Percentiles rank a stretch among this genome's conserved stretches.
These are phyloP conservation scores for Teunomyces kruisii DNA, from an alignment of 805 yeast genomes.

Conservation along the genomic window DNA sequence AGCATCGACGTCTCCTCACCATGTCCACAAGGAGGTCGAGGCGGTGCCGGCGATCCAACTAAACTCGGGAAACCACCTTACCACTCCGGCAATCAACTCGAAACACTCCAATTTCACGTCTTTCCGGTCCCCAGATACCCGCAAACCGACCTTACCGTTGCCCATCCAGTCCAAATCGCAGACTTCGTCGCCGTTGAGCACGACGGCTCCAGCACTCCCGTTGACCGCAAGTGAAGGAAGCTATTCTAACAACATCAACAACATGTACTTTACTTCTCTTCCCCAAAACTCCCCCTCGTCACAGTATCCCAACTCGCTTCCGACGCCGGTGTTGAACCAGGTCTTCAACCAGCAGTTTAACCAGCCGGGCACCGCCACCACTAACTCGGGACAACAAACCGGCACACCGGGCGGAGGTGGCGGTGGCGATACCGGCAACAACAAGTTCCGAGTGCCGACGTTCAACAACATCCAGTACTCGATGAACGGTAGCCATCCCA, in stretches of 20 bases:
- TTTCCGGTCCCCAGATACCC: conserved; percentile 29
- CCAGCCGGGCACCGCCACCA: not conserved
- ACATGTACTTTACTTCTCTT: conserved; percentile 19
- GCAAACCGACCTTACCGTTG: conserved; percentile 36
- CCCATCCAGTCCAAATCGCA: conserved; percentile 38
- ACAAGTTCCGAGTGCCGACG: conserved; percentile 5
- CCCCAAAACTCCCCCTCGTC: conserved; percentile 26
- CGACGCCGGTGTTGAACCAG: conserved; percentile 37
- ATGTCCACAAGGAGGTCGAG: not conserved
- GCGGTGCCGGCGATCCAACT: not conserved
- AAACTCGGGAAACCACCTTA: conserved; percentile 2
- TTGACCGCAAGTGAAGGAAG: conserved; percentile 4
- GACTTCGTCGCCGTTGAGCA: conserved; percentile 39
- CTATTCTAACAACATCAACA: conserved; percentile 10
- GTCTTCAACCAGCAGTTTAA: conserved; percentile 21
- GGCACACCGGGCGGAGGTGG: not conserved
- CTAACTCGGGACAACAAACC: not conserved
- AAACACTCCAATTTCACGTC: conserved; percentile 12
- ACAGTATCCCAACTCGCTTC: conserved; percentile 21
- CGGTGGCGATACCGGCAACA: conserved; percentile 1
- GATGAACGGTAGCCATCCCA: conserved; percentile 8
- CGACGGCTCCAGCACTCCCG: conserved; percentile 41
- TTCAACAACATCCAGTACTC: conserved; percentile 8
- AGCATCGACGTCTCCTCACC: conserved; percentile 1
- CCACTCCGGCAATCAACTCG: conserved; percentile 19